Percentiles rank a stretch among this genome's conserved stretches.
Conservation (phyloP, 2,329 filamentous ascomycete genomes). For the Bimuria novae-zelandiae region DNA sequence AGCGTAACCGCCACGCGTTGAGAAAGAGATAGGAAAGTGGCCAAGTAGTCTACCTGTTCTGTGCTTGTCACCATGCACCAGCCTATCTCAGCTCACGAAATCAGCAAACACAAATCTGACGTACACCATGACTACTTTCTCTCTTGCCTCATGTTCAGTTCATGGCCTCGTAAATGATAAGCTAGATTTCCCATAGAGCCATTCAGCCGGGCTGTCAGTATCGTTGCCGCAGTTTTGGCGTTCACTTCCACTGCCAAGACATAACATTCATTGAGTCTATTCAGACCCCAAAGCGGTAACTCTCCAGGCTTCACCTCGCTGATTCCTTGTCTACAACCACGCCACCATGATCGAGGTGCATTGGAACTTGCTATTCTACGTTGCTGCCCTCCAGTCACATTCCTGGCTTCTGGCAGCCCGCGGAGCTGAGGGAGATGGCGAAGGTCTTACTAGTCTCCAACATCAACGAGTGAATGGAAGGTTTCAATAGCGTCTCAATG, state of each 20-base stretch:
- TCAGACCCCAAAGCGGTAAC: slow-evolving; percentile 32
- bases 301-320: slow-evolving; percentile 15
- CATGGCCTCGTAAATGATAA: background rate
- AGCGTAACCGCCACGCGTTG: too few relatives aligned
- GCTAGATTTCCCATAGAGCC: background rate
- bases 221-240: background rate
- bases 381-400: background rate
- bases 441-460: background rate
- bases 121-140: background rate
- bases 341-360: slow-evolving; percentile 17
- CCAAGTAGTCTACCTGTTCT: background rate
- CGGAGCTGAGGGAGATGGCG: background rate
- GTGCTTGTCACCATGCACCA: too few relatives aligned
- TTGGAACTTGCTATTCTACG: background rate
- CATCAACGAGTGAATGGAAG: background rate
- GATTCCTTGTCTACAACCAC: slow-evolving; percentile 13
- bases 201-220: slow-evolving; percentile 2
- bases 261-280: slow-evolving; percentile 32
- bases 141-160: background rate
- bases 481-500: slow-evolving; percentile 1
- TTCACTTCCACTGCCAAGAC: slow-evolving; percentile 23
- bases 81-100: background rate
- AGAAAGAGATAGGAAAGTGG: background rate
- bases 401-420: background rate
- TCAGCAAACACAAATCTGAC: background rate